Conservation (phyloP, 1,284 basidiomycete genomes). For the Rhizoctonia solani region DNA sequence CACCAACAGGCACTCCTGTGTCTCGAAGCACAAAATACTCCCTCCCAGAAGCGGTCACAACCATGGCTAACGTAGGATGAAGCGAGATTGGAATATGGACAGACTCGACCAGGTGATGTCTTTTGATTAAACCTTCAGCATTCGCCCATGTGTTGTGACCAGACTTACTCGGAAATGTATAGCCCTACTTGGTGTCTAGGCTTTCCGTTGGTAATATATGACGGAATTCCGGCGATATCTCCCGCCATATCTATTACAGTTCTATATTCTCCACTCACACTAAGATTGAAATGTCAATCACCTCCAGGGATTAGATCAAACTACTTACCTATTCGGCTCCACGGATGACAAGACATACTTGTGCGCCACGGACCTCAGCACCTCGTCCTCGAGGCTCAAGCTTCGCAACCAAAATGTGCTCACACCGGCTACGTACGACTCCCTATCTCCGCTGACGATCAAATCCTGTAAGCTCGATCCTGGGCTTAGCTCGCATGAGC, state of each 20-base stretch:
- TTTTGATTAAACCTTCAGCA: neutral
- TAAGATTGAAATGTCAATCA: neutral
- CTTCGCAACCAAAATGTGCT: slow-evolving; percentile 19
- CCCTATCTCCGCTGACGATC: slow-evolving; percentile 8
- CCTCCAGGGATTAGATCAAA: too few relatives aligned
- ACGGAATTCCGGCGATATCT: neutral
- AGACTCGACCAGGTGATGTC: slow-evolving; percentile 17
- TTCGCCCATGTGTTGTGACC: neutral
- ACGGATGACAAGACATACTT: slow-evolving; percentile 12
- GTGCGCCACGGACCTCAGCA: slow-evolving; percentile 9
- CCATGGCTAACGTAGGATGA: slow-evolving; percentile 16
- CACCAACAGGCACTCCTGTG: slow-evolving; percentile 6
- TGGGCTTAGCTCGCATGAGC: neutral
- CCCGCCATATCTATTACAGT: neutral
- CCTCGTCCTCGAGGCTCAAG: neutral
- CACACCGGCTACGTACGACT: slow-evolving; percentile 8
- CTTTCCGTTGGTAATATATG: neutral
- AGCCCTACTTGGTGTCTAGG: neutral
- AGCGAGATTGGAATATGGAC: slow-evolving; percentile 3
- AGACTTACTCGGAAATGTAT: slow-evolving; percentile 15
- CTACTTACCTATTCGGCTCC: slow-evolving; percentile 20
- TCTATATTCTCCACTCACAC: slow-evolving; percentile 9
- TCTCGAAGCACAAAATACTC: slow-evolving; percentile 23
- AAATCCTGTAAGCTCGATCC: neutral
- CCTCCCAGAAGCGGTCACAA: slow-evolving; percentile 4